Evolutionary conservation across 345 rosid genomes (phyloP).

Genomic region (Balakata baccata): DNA sequence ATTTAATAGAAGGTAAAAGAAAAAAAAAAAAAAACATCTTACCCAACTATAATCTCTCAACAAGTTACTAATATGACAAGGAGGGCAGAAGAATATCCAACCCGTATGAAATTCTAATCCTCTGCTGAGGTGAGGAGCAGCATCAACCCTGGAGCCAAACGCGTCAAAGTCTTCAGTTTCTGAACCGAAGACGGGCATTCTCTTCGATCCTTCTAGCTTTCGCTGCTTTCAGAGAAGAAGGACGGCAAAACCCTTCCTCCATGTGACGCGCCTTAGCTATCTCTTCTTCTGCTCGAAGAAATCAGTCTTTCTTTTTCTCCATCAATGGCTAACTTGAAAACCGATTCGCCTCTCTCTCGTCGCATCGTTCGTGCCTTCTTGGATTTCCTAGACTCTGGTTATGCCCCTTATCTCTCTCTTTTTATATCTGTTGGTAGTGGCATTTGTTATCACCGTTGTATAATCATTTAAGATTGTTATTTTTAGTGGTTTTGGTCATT

Average conservation of each 20-base stretch:
- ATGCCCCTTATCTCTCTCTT: constrained; percentile 8
- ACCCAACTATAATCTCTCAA: too few species aligned
- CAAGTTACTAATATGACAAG: too few species aligned
- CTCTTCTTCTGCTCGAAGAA: background rate
- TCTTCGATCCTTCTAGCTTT: background rate
- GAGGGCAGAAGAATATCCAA: too few species aligned
- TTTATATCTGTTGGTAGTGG: background rate
- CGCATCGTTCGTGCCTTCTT: constrained; percentile 69
- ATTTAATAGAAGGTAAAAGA: too few species aligned
- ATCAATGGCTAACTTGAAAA: constrained; percentile 51
- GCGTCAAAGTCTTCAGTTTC: background rate
- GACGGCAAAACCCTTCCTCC: background rate
- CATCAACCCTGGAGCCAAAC: background rate
- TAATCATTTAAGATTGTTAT: background rate
- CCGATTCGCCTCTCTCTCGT: constrained; percentile 60
- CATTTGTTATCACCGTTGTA: background rate
- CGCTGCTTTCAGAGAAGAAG: background rate
- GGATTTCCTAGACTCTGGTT: constrained; percentile 74
- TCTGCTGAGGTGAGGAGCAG: background rate
- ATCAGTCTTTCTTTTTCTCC: background rate
- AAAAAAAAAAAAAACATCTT: too few species aligned
- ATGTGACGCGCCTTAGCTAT: background rate
- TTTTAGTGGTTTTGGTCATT: background rate
- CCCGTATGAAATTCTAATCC: background rate
- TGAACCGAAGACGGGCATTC: too few species aligned